phyloP scores from a whole-genome alignment of 257 asterid genomes.

The Echites panduratus region DNA sequence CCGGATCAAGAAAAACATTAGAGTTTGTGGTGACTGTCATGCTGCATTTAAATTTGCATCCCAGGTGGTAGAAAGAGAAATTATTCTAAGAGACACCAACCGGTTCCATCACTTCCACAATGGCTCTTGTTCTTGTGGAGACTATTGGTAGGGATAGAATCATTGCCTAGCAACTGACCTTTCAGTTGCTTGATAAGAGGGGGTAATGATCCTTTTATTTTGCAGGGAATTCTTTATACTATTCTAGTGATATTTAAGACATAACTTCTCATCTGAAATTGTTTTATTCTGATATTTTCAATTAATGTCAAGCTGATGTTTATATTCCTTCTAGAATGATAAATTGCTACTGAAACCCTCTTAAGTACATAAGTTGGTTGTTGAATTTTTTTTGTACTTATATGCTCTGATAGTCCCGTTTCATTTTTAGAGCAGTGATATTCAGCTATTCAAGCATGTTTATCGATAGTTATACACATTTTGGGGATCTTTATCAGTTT shows the following conservation, averaged over 20 bases:
- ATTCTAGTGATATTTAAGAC: neutral
- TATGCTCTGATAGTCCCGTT: neutral
- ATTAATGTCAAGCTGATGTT: neutral
- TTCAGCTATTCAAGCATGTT: neutral
- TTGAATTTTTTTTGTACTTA: neutral
- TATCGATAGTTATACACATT: neutral
- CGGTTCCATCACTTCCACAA: constrained; percentile 65
- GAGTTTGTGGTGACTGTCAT: constrained; percentile 89
- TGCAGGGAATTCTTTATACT: neutral
- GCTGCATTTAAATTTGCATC: constrained; percentile 61
- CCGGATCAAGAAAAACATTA: constrained; percentile 72
- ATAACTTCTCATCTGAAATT: neutral
- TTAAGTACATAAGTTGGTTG: neutral
- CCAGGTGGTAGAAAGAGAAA: constrained; percentile 49
- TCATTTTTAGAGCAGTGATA: neutral
- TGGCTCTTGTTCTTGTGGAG: constrained; percentile 80
- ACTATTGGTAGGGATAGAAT: constrained; percentile 52
- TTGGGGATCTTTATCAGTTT: neutral
- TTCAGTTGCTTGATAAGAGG: neutral
- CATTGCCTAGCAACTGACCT: neutral
- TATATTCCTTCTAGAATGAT: neutral
- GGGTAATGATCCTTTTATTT: neutral
- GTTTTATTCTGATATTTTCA: neutral
- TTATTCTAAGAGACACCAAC: constrained; percentile 69
- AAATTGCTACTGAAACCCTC: neutral